Base-by-base conservation (phyloP, 257 asterid species). In the Nemophila menziesii region DNA sequence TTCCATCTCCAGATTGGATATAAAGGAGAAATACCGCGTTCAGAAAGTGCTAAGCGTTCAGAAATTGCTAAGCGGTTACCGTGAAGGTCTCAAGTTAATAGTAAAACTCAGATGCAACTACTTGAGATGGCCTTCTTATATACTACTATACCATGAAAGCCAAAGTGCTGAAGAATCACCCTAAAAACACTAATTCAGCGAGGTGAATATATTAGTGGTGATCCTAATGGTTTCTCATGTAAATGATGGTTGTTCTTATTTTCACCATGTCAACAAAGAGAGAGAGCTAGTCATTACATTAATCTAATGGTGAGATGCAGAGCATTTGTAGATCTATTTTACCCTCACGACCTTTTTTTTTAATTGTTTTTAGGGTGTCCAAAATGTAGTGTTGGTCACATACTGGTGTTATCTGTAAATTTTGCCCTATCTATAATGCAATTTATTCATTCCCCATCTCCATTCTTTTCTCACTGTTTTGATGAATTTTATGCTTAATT, bases 1-100 rank as follows among this genome's bases (percentile, higher is more conserved):
- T 82, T 58, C 60, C 64, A 53, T 64, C 65, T n/a, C 73, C 92
- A 82, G 86, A 82, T 77, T 47, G 82, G 77, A 73, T 51, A 38
- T 61, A 77, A 72, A 69, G 92, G 80, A 64, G 93, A 71, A 56
- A 65, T 52, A 58, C 55, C 64, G 72, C 84, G 72, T n/a, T 60
- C 80, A 26, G 86, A 82, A 56, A 73, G 74, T 68, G 64, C 76
- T 71, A 82, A 69, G 75, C 73, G 72, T 60, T 60, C 80, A 26
- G 86, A 82, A 56, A 73, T 72, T 68, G 64, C 76, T 71, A 82
- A 69, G 75, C 73, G 72, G 57, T 78, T 40, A 56, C 81, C 63
- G 66, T 72, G 75, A 58, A 68, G 79, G 75, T 73, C 36, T 60
- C 80, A 67, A 62, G 79, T 65, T 60, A 71, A 52, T 59, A 57